A percentile compares a stretch with the other conserved stretches of the same genome.
These are phyloP conservation scores for Bipolaris oryzae DNA, from an alignment of 2,329 filamentous ascomycete species.

Conservation along the genomic window DNA sequence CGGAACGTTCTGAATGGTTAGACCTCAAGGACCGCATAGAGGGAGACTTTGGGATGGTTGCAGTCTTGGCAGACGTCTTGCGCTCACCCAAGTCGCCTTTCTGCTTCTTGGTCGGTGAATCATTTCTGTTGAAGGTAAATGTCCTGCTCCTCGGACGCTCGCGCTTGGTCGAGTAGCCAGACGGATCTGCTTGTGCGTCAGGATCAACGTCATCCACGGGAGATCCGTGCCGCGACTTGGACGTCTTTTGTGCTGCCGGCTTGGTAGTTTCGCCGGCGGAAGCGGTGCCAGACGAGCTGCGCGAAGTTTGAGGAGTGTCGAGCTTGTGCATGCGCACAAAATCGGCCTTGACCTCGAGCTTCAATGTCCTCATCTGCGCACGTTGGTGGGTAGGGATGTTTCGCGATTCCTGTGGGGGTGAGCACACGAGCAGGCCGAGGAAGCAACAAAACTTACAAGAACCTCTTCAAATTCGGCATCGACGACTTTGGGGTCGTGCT, in stretches of 20 bases:
- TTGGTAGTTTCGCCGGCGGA: conserved; percentile 48
- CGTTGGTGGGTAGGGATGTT: conserved; percentile 95
- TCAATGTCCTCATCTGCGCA: conserved; percentile 91
- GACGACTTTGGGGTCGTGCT: conserved; percentile 59
- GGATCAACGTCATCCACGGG: conserved; percentile 26
- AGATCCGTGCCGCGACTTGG: conserved; percentile 41
- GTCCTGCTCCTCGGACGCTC: conserved; percentile 70
- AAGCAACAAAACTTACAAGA: conserved; percentile 56
- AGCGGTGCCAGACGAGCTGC: conserved; percentile 54
- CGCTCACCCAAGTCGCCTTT: conserved; percentile 62
- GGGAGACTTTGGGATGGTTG: conserved; percentile 68
- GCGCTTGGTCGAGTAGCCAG: conserved; percentile 49
- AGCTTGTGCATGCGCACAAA: conserved; percentile 89
- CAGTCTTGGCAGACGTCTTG: conserved; percentile 70
- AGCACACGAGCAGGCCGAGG: conserved; percentile 19
- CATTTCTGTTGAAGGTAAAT: conserved; percentile 77
- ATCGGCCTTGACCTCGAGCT: conserved; percentile 89
- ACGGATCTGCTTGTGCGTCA: conserved; percentile 15
- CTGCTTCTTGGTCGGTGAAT: conserved; percentile 76
- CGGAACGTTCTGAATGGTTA: conserved; percentile 61
- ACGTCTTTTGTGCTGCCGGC: conserved; percentile 52
- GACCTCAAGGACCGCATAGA: conserved; percentile 64
- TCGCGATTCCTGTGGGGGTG: conserved; percentile 72
- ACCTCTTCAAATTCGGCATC: conserved; percentile 69
- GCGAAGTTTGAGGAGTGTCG: conserved; percentile 57